A percentile compares a stretch with the other conserved stretches of the same genome.
Conservation (phyloP, 1,139 yeast genomes). For the Debaryomycetaceae sp. region DNA sequence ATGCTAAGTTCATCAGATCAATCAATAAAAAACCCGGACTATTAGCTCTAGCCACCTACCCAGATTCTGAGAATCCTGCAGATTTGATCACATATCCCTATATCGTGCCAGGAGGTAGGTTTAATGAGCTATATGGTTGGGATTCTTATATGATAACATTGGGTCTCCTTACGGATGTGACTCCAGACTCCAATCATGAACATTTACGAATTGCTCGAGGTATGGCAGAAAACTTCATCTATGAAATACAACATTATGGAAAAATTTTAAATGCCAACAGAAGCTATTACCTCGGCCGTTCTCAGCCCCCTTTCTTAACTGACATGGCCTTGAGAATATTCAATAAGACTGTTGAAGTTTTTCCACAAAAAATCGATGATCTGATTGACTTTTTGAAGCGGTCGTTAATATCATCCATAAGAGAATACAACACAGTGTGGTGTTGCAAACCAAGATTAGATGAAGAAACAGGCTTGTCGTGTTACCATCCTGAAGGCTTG, state of each 20-base stretch:
- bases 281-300: slow-evolving; percentile 84
- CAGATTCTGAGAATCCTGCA: slow-evolving; percentile 45
- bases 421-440: slow-evolving; percentile 86
- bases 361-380: slow-evolving; percentile 30
- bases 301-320: slow-evolving; percentile 97
- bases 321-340: slow-evolving; percentile 83
- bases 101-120: slow-evolving; percentile 96
- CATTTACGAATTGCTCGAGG: slow-evolving; percentile 66
- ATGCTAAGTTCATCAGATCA: slow-evolving; percentile 72
- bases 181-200: slow-evolving; percentile 38
- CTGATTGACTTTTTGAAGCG: slow-evolving; percentile 61
- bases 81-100: slow-evolving; percentile 73
- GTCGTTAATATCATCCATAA: slow-evolving; percentile 75
- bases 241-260: slow-evolving; percentile 87
- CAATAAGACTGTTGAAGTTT: slow-evolving; percentile 49
- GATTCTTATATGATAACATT: slow-evolving; percentile 92
- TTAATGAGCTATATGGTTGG: slow-evolving; percentile 97
- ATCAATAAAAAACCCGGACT: slow-evolving; percentile 84
- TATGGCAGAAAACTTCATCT: slow-evolving; percentile 89
- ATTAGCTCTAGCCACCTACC: slow-evolving; percentile 71
- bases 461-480: slow-evolving; percentile 72
- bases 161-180: slow-evolving; percentile 71
- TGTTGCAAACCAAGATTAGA: slow-evolving; percentile 70
- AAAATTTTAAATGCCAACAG: slow-evolving; percentile 93
- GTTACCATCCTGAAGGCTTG: slow-evolving; percentile 85